Evolutionary conservation across 495 filamentous ascomycete species (phyloP).

Genomic region (Penicillium lividum): DNA sequence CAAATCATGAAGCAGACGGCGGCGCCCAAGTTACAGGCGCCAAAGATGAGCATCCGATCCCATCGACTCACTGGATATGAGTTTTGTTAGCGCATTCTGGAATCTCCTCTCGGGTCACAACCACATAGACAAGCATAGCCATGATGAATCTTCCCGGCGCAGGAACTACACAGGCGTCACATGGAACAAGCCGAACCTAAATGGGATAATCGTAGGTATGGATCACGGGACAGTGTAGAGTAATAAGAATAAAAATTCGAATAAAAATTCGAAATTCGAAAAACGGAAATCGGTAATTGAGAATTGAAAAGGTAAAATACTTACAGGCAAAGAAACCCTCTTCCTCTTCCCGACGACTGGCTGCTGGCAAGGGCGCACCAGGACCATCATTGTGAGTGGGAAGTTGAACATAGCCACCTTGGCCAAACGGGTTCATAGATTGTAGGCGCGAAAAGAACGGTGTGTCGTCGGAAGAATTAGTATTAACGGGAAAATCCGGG

Average conservation of each 20-base stretch:
- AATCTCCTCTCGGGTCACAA: conserved; percentile 21
- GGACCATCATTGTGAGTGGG: conserved; percentile 76
- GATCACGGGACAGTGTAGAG: conserved; percentile 21
- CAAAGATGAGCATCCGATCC: conserved; percentile 93
- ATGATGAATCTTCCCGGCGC: conserved; percentile 36
- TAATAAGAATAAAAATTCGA: neutral
- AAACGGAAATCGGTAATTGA: neutral
- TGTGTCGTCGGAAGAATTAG: conserved; percentile 65
- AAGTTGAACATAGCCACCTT: conserved; percentile 86
- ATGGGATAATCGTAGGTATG: conserved; percentile 25
- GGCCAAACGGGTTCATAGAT: conserved; percentile 85
- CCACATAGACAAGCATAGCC: conserved; percentile 25
- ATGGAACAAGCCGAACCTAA: conserved; percentile 28
- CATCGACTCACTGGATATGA: conserved; percentile 81
- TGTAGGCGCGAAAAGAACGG: conserved; percentile 79
- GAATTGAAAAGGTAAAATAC: conserved; percentile 40
- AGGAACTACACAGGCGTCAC: conserved; percentile 45
- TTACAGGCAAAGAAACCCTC: conserved; percentile 95
- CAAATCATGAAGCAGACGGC: conserved; percentile 89
- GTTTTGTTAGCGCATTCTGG: conserved; percentile 23
- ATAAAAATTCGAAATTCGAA: neutral
- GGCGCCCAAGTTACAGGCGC: conserved; percentile 86
- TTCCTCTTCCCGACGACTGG: conserved; percentile 86
- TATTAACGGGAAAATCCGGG: conserved; percentile 74
- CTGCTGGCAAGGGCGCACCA: conserved; percentile 84